phyloP scores from a whole-genome alignment of 768 basidiomycete genomes.

The Tulasnella sp. region DNA sequence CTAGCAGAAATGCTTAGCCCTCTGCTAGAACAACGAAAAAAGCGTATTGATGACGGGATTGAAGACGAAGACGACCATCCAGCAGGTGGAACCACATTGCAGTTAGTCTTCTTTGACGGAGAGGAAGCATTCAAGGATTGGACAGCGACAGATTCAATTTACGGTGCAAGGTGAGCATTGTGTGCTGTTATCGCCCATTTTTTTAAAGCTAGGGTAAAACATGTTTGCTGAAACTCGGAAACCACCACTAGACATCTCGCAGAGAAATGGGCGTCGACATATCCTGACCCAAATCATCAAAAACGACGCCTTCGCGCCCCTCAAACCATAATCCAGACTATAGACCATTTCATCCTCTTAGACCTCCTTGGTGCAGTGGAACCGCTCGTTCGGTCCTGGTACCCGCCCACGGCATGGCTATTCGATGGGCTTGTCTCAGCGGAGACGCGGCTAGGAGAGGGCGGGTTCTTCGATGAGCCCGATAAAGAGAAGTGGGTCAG shows the following conservation, averaged over 20 bases:
- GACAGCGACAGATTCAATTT: constrained; percentile 84
- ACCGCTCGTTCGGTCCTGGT: constrained; percentile 73
- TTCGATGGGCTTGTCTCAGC: constrained; percentile 64
- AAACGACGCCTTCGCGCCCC: constrained; percentile 35
- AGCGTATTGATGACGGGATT: constrained; percentile 41
- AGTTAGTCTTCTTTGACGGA: constrained; percentile 92
- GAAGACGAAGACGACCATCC: constrained; percentile 54
- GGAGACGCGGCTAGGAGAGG: constrained; percentile 60
- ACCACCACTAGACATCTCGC: constrained; percentile 63
- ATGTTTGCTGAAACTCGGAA: no score
- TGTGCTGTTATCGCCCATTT: background rate
- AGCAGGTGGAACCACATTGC: constrained; percentile 71
- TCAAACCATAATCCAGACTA: constrained; percentile 56
- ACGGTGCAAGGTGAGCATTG: constrained; percentile 74
- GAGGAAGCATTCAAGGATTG: constrained; percentile 92
- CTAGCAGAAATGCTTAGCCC: constrained; percentile 75
- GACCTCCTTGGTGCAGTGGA: constrained; percentile 77
- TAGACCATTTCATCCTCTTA: constrained; percentile 86
- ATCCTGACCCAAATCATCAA: constrained; percentile 46
- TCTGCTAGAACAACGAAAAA: constrained; percentile 50
- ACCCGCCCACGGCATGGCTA: constrained; percentile 83
- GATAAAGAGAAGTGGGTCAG: background rate
- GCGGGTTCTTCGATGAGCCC: constrained; percentile 41
- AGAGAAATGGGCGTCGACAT: constrained; percentile 66
- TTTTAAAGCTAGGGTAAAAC: no score